These are phyloP conservation scores for Scheffersomyces spartinae DNA, from an alignment of 805 yeast genomes.

Conservation along the genomic window DNA sequence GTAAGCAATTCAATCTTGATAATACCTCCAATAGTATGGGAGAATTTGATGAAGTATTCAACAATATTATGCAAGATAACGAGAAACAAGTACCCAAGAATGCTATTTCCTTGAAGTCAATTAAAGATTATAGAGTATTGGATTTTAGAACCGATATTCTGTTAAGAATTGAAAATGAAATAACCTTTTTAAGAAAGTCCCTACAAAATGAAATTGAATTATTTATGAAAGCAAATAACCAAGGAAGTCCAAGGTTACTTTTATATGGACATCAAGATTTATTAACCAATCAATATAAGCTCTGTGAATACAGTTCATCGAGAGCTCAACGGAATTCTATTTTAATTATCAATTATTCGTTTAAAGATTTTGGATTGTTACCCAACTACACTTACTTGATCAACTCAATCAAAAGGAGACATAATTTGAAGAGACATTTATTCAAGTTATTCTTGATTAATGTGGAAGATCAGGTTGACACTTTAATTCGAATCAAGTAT, in stretches of 20 bases:
- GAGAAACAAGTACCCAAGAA: too few relatives aligned
- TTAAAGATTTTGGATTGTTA: slow-evolving; percentile 20
- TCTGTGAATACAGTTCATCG: slow-evolving; percentile 11
- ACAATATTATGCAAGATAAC: too few relatives aligned
- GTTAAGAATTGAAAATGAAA: slow-evolving; percentile 17
- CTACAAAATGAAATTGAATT: slow-evolving; percentile 20
- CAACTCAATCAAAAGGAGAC: slow-evolving; percentile 11
- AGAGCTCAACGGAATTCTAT: slow-evolving; percentile 3
- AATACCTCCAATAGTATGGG: too few relatives aligned
- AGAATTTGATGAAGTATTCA: too few relatives aligned
- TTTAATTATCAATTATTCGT: slow-evolving; percentile 13
- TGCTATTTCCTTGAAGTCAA: too few relatives aligned
- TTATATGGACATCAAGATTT: slow-evolving; percentile 13
- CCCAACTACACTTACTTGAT: slow-evolving; percentile 22
- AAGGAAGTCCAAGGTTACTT: slow-evolving; percentile 8
- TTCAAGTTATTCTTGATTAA: slow-evolving; percentile 25
- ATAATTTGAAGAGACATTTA: slow-evolving; percentile 18
- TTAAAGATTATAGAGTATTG: too few relatives aligned
- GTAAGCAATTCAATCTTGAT: too few relatives aligned
- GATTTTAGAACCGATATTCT: too few relatives aligned
- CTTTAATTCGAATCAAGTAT: slow-evolving; percentile 24
- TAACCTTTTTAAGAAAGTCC: slow-evolving; percentile 15
- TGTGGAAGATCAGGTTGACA: slow-evolving; percentile 26
- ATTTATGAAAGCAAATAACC: slow-evolving; percentile 10
- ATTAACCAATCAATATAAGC: slow-evolving; percentile 19